Percentiles rank a stretch among this genome's conserved stretches.
phyloP scores from a whole-genome alignment of 305 asterid genomes.

The Solanum hybrid region DNA sequence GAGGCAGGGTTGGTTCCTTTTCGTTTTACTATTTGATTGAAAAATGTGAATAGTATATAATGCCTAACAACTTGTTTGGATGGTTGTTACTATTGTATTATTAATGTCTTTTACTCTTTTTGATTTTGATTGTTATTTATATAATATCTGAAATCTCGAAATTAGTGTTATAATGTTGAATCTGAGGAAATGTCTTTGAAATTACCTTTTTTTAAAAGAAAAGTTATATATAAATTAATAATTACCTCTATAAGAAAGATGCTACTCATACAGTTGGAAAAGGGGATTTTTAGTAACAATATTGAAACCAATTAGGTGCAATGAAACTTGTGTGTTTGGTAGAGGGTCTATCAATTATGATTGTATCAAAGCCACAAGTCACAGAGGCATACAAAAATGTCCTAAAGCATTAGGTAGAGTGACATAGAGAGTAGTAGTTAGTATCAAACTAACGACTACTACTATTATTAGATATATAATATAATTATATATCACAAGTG shows the following conservation, averaged over 20 bases:
- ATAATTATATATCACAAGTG: not conserved
- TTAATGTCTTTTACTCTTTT: no score
- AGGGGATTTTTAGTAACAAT: not conserved
- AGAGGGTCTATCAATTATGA: not conserved
- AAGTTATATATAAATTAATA: not conserved
- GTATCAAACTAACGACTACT: not conserved
- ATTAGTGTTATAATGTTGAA: not conserved
- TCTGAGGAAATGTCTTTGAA: not conserved
- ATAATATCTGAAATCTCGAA: not conserved
- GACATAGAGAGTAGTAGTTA: not conserved
- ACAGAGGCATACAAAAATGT: not conserved
- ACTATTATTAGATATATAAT: not conserved
- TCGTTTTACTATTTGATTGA: not conserved
- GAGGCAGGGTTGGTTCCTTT: not conserved
- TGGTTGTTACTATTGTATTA: not conserved
- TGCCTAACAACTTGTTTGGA: not conserved
- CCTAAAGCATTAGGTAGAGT: not conserved
- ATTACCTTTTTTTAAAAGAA: not conserved
- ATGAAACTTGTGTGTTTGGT: not conserved
- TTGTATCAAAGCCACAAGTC: not conserved
- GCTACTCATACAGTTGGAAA: not conserved
- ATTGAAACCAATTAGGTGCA: not conserved
- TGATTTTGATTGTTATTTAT: no score
- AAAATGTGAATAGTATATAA: no score
- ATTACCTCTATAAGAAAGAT: not conserved